Evolutionary conservation across 768 basidiomycete species (phyloP), one percentile per base, ranked within the genome.

Genomic region (Fomitopsis pulvina): DNA sequence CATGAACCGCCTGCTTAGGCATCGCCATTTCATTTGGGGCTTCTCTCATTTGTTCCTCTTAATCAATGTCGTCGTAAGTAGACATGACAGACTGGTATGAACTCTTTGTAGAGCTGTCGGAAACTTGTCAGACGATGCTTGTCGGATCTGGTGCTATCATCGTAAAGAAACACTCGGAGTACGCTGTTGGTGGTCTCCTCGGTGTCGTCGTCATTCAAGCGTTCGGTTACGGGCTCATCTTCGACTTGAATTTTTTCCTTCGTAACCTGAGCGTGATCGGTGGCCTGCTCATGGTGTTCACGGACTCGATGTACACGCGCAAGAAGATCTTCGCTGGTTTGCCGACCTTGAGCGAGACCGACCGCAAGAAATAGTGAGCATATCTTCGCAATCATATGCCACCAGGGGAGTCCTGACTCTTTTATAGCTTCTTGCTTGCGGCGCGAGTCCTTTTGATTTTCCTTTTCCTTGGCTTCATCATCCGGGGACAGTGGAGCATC

Each of bases 221-320:
- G 40, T 88, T 99, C 59, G 96, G 96, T 58, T 99, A 99, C 63
- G 96, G 96, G 28, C 88, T 99, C 66, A 95, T 99, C 63, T 99
- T 99, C 69, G 96, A 98, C 77, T 78, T 98, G 67, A 98, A 90
- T 72, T 99, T 99, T 80, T 99, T 99, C 92, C 86, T 98, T 40
- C 93, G 96, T 67, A 99, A 98, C 71, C 78, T 99, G 50, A 89
- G 86, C 54, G 96, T 99, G 64, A 92, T 98, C 54, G 96, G 96
- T 48, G 96, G 96, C 47, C 82, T 99, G 41, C 85, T 99, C 70
- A 99, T 99, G 96, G 94, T 98, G 22, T 93, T 99, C 69, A 92
- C 87, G 56, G 96, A 99, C 66, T 89, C 92, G 1, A 87, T 98
- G 79, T 77, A 89, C 50, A 87, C 83, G 20, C 80, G 84, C 67